Base-by-base conservation (phyloP, 805 yeast genomes). In the Lipomyces orientalis region DNA sequence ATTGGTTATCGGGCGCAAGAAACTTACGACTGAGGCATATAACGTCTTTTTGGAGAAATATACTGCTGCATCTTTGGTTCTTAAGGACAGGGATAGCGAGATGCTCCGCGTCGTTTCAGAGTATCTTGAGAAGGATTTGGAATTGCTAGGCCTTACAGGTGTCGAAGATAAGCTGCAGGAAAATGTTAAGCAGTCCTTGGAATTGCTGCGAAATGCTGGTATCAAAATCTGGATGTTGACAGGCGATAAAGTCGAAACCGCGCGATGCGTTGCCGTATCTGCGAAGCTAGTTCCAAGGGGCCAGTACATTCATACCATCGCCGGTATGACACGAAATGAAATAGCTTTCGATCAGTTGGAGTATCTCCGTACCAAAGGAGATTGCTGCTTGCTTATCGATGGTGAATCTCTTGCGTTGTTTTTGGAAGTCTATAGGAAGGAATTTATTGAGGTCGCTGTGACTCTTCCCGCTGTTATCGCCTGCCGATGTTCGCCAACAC, bases 141-240 rank as follows among this genome's bases (percentile, higher is more conserved):
- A 93, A 74, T 82, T 95, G 33, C 79, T 92, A 61, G 99, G 99
- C 0, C 81, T 95, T 54, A 95, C 99, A 0, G 99, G 99, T 70
- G 99, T 95, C 31, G 99, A 95, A 76, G 99, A 95, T 77, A 91
- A 92, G 76, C 83, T 95, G 60, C 99, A 95, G 77, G 84, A 86
- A 65, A 93, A 94, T 77, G 97, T 96, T 60, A 94, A 94, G 79
- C 85, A 96, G 0, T 91, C 97, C 0, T 88, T 95, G 66, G 99
- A 95, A 80, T 83, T 93, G 46, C 82, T 95, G 72, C 85, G 99
- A 73, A 95, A 96, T 79, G 99, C 98, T 0, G 99, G 98, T 3
- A 87, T 96, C 64, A 93, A 93, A 75, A 95, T 95, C 61, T 95
- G 99, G 99, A 96, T 95, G 99, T 81, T 95, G 59, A 95, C 99